Percentiles rank a stretch among this genome's conserved stretches.
These are phyloP conservation scores for Aspergillus heteromorphus DNA, from an alignment of 495 filamentous ascomycete genomes.

Conservation along the genomic window DNA sequence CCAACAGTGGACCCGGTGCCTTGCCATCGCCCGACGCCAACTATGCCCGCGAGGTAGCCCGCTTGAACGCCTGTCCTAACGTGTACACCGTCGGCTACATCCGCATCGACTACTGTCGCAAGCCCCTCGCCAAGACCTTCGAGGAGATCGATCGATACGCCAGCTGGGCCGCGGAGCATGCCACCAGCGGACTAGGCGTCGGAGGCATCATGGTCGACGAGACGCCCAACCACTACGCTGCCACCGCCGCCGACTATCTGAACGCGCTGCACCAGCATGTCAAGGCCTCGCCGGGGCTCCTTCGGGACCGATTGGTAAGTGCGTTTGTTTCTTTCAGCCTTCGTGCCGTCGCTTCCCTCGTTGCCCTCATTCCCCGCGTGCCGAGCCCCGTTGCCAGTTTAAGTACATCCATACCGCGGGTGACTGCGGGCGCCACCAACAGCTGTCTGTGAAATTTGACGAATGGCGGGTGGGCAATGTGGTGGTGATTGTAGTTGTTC, in stretches of 20 bases:
- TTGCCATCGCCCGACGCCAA: slow-evolving; percentile 7
- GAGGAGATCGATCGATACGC: slow-evolving; percentile 16
- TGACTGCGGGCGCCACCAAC: neutral
- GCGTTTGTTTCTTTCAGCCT: neutral
- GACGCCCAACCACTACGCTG: slow-evolving; percentile 10
- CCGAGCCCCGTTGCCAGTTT: too few relatives aligned
- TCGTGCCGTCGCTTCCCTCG: neutral
- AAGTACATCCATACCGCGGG: too few relatives aligned
- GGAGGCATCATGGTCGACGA: slow-evolving; percentile 17
- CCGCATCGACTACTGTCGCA: slow-evolving; percentile 16
- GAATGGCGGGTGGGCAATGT: neutral
- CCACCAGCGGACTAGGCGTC: slow-evolving; percentile 4
- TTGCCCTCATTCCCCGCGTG: neutral
- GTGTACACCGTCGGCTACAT: slow-evolving; percentile 17
- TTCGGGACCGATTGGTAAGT: slow-evolving; percentile 8
- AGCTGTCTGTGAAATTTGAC: neutral
- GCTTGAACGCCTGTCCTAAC: slow-evolving; percentile 11
- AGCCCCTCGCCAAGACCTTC: slow-evolving; percentile 5
- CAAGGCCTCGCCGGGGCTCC: slow-evolving; percentile 1
- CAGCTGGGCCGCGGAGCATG: slow-evolving; percentile 8
- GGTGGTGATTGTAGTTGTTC: too few relatives aligned
- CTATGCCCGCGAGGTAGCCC: slow-evolving; percentile 12
- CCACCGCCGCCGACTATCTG: slow-evolving; percentile 6
- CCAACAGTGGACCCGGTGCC: slow-evolving; percentile 15
- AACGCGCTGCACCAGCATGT: neutral